phyloP scores from a whole-genome alignment of 179 eudicot species.

The Beta macrorhiza region DNA sequence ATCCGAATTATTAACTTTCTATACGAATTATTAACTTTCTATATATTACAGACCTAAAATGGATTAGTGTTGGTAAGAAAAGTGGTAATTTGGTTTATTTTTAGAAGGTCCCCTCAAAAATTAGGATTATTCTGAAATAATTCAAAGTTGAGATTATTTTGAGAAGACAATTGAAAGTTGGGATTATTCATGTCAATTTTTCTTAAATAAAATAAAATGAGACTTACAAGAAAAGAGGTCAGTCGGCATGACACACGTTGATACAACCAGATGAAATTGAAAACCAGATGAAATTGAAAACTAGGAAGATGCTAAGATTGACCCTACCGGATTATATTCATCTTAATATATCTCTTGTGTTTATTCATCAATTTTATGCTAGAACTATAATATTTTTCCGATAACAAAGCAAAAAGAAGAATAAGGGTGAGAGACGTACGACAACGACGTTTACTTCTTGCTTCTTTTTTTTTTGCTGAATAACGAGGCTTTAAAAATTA shows the following conservation, averaged over 20 bases:
- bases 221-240: background rate
- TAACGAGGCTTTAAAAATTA: background rate
- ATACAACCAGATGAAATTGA: background rate
- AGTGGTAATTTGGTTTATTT: too few species aligned
- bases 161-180: too few species aligned
- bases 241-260: background rate
- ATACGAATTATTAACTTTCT: too few species aligned
- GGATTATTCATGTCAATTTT: too few species aligned
- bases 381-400: background rate
- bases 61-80: too few species aligned
- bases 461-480: background rate
- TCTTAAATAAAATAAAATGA: too few species aligned
- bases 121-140: too few species aligned
- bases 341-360: background rate
- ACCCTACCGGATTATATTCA: background rate
- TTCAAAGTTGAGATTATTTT: too few species aligned
- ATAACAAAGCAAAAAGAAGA: background rate
- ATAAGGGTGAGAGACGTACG: background rate
- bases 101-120: too few species aligned
- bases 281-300: background rate
- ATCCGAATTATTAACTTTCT: too few species aligned
- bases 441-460: background rate
- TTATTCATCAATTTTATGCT: conserved; percentile 2
- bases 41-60: too few species aligned
- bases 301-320: background rate